Conservation (phyloP, 2,329 filamentous ascomycete genomes). For the Fusarium nisikadoi region DNA sequence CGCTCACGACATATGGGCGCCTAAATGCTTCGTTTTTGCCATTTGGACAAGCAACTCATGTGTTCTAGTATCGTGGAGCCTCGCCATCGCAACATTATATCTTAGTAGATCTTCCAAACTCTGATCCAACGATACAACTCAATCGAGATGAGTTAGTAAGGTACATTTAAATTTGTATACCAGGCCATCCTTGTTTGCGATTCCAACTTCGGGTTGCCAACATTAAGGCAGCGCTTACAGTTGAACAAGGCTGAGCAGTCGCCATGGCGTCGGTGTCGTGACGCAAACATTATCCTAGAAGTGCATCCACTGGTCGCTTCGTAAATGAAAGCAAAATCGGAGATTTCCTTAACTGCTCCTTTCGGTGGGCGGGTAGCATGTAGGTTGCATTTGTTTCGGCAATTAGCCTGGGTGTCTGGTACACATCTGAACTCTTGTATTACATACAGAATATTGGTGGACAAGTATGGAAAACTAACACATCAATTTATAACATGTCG, state of each 20-base stretch:
- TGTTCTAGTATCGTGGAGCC: background rate
- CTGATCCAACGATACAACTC: background rate
- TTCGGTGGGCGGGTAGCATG: slow-evolving; percentile 5
- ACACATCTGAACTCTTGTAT: background rate
- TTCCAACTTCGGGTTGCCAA: background rate
- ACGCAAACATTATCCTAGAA: slow-evolving; percentile 4
- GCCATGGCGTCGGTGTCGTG: slow-evolving; percentile 27
- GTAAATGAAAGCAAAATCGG: background rate
- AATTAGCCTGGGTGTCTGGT: background rate
- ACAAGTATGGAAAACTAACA: background rate
- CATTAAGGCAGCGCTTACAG: slow-evolving; percentile 1
- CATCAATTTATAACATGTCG: background rate
- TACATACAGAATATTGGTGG: background rate
- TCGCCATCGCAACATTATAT: background rate
- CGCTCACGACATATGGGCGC: background rate
- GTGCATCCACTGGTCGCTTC: background rate
- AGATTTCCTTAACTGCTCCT: slow-evolving; percentile 12
- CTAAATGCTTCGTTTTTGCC: slow-evolving; percentile 2
- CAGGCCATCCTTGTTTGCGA: background rate
- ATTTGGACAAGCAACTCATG: background rate
- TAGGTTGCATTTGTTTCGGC: slow-evolving; percentile 4
- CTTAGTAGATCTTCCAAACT: slow-evolving; percentile 12
- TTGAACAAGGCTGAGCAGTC: slow-evolving; percentile 37
- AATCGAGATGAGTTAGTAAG: background rate
- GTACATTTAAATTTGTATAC: background rate